These are phyloP conservation scores for Phascolomyces articulosus DNA, from an alignment of 371 early-diverging fungal genomes.

Conservation along the genomic window DNA sequence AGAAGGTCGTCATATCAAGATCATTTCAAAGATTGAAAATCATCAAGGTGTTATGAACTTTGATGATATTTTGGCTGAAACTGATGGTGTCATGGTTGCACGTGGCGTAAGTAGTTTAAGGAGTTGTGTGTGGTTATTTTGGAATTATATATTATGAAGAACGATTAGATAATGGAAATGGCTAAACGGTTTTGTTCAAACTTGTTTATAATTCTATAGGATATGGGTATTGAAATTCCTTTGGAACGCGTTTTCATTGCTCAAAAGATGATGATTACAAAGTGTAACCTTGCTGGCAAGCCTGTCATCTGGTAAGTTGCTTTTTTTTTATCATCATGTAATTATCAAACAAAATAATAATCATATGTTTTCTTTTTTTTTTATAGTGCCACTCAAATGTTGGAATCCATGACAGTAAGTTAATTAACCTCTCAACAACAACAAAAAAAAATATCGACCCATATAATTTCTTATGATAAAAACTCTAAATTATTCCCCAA, in stretches of 20 bases:
- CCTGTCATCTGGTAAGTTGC: conserved; percentile 81
- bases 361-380: too few relatives aligned
- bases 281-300: conserved; percentile 94
- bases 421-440: background rate
- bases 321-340: too few relatives aligned
- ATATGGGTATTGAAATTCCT: conserved; percentile 98
- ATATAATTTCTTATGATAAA: background rate
- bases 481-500: background rate
- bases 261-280: conserved; percentile 97
- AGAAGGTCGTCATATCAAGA: conserved; percentile 85
- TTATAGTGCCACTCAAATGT: conserved; percentile 95
- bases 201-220: conserved; percentile 46
- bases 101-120: conserved; percentile 73
- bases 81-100: conserved; percentile 99
- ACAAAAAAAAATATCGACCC: background rate
- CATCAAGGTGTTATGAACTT: conserved; percentile 96
- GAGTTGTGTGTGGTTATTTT: background rate
- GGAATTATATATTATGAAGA: too few relatives aligned
- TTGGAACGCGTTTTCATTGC: conserved; percentile 89
- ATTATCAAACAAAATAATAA: background rate
- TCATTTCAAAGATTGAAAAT: conserved; percentile 96
- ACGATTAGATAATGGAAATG: too few relatives aligned
- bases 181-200: background rate
- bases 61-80: conserved; percentile 92
- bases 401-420: conserved; percentile 93